Base-by-base conservation (phyloP, 495 filamentous ascomycete species). In the Parathielavia hyrcaniae region DNA sequence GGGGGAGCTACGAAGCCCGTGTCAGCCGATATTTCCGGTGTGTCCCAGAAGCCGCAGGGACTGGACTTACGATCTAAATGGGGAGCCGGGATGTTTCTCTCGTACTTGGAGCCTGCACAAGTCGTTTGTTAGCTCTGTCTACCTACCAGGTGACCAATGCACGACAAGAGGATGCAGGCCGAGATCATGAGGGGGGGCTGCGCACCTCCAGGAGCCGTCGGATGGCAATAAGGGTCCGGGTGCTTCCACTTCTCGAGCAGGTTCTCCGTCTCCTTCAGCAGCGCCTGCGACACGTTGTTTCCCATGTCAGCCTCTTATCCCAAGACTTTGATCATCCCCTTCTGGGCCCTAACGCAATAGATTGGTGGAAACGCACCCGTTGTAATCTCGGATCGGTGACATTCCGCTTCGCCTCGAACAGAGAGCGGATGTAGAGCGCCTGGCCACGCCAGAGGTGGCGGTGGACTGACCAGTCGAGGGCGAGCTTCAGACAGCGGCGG, bases 231-330 rank as follows among this genome's bases (percentile, higher is more conserved):
- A 32, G 92, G 90, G 69, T 99, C 93, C 4, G 93, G 93, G 68
- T 99, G 95, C 72, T 97, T 97, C 91, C 91, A 99, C 64, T 83
- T 88, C 64, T 96, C 84, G 59, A 99, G 72, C 53, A 96, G 67
- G 55, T 86, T 84, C 72, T 97, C 93, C 34, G 95, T 88, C 71
- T 96, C 89, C 60, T 85, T 81, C 46, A 97, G 75, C 49, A 99
- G 67, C 23, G 80, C 82, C 92, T 97, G 30, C 20, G 32, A 30
- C 3, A 30, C 40, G 17, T n/a, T 30, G 23, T 34, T 9, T 26
- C 9, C 35, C 35, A 19, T 38, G 47, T 48, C 54, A 59, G 53
- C 36, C 34, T 51, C 13, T 16, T 23, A 19, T 58, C 16, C 34
- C 26, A 30, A 6, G 26, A 30, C 48, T 19, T n/a, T n/a, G n/a